Evolutionary conservation across 2,329 filamentous ascomycete genomes (phyloP).

Genomic region (Colletotrichum cereale): DNA sequence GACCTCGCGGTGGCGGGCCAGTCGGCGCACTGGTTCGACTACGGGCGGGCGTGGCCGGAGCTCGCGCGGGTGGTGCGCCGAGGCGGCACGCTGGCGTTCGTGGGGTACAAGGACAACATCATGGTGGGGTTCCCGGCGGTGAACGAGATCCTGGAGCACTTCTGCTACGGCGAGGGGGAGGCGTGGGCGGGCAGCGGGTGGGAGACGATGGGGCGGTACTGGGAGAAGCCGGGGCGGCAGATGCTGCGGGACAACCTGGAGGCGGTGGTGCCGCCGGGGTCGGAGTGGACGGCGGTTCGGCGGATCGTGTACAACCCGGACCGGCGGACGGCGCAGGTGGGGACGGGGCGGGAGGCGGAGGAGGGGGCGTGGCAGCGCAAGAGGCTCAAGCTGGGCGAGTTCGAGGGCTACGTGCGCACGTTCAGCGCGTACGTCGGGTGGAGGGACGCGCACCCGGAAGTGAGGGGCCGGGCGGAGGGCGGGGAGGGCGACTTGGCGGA

Average conservation of each 20-base stretch:
- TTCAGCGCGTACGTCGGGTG: constrained; percentile 72
- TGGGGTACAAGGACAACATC: constrained; percentile 75
- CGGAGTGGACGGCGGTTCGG: constrained; percentile 64
- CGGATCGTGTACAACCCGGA: constrained; percentile 70
- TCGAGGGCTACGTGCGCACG: constrained; percentile 72
- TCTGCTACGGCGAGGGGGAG: constrained; percentile 65
- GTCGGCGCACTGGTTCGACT: constrained; percentile 77
- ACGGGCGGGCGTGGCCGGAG: constrained; percentile 65
- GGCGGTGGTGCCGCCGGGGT: constrained; percentile 63
- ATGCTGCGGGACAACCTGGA: constrained; percentile 65
- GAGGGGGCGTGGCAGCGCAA: constrained; percentile 63
- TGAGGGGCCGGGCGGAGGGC: constrained; percentile 62
- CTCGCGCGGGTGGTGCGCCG: constrained; percentile 64
- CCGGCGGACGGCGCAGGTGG: constrained; percentile 52
- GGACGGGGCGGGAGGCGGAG: constrained; percentile 42
- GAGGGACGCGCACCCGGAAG: constrained; percentile 66
- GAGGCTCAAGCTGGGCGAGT: constrained; percentile 66
- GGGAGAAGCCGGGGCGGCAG: constrained; percentile 71
- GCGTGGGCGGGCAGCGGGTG: constrained; percentile 57
- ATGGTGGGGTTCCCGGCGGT: constrained; percentile 66
- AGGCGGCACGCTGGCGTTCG: constrained; percentile 73
- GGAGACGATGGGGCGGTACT: constrained; percentile 67
- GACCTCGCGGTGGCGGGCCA: constrained; percentile 67
- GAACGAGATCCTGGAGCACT: constrained; percentile 66
- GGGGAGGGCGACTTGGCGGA: constrained; percentile 73